Evolutionary conservation across 129 eudicot genomes (phyloP).

Genomic region (Rutidosis leptorrhynchoides): DNA sequence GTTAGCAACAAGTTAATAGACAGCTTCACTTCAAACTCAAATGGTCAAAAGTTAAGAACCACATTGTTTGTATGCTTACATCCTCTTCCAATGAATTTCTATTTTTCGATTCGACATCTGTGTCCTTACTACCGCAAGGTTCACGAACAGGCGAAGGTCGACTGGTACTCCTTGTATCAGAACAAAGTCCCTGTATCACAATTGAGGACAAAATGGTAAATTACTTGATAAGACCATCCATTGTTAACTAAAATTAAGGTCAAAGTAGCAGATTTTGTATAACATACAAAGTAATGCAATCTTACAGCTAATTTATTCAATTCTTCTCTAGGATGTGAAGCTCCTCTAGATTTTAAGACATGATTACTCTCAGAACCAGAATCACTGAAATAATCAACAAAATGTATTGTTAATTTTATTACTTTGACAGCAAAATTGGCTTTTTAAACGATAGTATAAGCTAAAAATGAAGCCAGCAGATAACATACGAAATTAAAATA

Average conservation of each 20-base stretch:
- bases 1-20: constrained; percentile 10
- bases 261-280: background rate
- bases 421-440: constrained; percentile 8
- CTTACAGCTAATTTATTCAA: constrained; percentile 44
- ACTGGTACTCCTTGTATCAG: constrained; percentile 35
- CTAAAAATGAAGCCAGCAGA: constrained; percentile 21
- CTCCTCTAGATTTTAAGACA: constrained; percentile 36
- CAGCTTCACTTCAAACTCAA: background rate
- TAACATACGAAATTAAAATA: constrained; percentile 1
- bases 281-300: constrained; percentile 20
- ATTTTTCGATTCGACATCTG: constrained; percentile 41
- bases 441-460: background rate
- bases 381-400: constrained; percentile 49
- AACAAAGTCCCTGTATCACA: constrained; percentile 43
- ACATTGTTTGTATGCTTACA: constrained; percentile 47
- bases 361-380: constrained; percentile 57
- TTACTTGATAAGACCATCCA: background rate
- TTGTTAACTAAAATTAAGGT: background rate
- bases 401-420: background rate
- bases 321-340: constrained; percentile 31
- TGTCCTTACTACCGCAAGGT: constrained; percentile 27
- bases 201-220: constrained; percentile 1
- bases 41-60: background rate
- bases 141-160: constrained; percentile 45
- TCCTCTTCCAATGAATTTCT: constrained; percentile 74